phyloP scores from a whole-genome alignment of 805 yeast species.

The Torulaspora maleeae region DNA sequence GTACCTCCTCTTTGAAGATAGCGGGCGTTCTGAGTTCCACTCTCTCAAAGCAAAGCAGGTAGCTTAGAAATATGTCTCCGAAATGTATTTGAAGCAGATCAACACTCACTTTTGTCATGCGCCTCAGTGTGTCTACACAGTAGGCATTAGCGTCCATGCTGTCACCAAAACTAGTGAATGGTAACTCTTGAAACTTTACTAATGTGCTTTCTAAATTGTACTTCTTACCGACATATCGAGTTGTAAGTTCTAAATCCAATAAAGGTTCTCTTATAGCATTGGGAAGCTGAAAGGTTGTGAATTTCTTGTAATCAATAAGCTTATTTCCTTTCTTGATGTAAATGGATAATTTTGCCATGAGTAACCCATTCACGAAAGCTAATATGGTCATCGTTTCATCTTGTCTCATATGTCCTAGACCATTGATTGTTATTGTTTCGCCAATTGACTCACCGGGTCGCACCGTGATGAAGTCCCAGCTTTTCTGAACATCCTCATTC shows the following conservation, averaged over 20 bases:
- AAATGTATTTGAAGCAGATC: conserved; percentile 54
- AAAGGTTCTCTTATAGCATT: conserved; percentile 41
- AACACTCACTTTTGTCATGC: conserved; percentile 51
- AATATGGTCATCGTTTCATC: conserved; percentile 53
- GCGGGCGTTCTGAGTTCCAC: conserved; percentile 18
- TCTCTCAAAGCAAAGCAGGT: conserved; percentile 37
- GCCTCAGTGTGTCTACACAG: conserved; percentile 44
- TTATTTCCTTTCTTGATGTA: conserved; percentile 44
- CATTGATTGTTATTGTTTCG: conserved; percentile 62
- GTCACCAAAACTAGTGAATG: neutral
- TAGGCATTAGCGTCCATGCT: neutral
- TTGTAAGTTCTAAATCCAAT: conserved; percentile 47
- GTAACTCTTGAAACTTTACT: conserved; percentile 52
- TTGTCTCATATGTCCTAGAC: conserved; percentile 45
- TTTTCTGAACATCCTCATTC: conserved; percentile 46
- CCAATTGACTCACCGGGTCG: conserved; percentile 67
- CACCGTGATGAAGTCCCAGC: conserved; percentile 73
- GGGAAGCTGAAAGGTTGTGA: conserved; percentile 42
- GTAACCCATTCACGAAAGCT: conserved; percentile 59
- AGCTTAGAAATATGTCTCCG: conserved; percentile 46
- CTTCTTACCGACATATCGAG: conserved; percentile 64
- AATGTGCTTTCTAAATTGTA: conserved; percentile 56
- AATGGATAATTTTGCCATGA: conserved; percentile 55
- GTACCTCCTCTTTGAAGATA: conserved; percentile 23
- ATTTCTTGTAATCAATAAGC: conserved; percentile 46